These are phyloP conservation scores for Anaeromyces robustus DNA, from an alignment of 192 early-diverging fungal species.

Conservation along the genomic window DNA sequence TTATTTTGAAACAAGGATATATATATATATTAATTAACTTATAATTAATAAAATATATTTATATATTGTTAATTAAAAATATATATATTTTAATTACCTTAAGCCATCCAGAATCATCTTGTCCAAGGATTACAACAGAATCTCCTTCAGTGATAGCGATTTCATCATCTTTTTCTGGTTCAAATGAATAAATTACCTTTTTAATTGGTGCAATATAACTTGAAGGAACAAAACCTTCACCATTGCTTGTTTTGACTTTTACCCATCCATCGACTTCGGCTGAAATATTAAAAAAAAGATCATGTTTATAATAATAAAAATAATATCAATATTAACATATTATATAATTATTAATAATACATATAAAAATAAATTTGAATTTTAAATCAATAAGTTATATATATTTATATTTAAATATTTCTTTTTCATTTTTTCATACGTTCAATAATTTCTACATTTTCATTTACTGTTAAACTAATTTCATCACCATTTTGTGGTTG, in stretches of 20 bases:
- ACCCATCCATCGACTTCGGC: background rate
- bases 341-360: no score
- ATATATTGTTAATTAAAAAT: background rate
- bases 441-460: background rate
- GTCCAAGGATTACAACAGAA: background rate
- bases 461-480: background rate
- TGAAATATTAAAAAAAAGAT: background rate
- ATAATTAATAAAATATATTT: background rate
- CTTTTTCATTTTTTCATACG: no score
- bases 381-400: no score
- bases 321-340: no score
- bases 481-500: background rate
- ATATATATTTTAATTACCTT: background rate
- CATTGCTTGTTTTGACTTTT: background rate
- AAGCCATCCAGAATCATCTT: background rate
- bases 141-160: background rate
- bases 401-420: no score
- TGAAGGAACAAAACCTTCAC: background rate
- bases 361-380: no score
- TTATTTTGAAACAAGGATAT: no score
- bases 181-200: background rate
- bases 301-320: no score
- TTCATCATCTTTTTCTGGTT: background rate
- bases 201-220: background rate
- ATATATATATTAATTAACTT: background rate